Evolutionary conservation across 306 rosid genomes (phyloP).

Genomic region (Malus sieversii): DNA sequence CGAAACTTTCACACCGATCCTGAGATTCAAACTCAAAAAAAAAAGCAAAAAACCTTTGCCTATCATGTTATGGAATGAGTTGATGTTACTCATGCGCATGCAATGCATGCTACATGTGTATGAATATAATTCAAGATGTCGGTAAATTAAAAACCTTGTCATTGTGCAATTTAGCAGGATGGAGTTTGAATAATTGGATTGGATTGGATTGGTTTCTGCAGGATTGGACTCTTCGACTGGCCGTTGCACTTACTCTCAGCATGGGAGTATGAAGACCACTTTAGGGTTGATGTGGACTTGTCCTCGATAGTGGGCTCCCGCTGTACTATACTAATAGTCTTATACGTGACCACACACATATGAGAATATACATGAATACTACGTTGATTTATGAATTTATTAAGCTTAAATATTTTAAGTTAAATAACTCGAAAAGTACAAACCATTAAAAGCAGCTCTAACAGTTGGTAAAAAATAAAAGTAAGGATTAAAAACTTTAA

Average conservation of each 20-base stretch:
- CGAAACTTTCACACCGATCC: background rate
- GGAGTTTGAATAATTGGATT: background rate
- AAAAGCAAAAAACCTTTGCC: background rate
- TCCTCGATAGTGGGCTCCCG: background rate
- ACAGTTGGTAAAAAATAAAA: too few species aligned
- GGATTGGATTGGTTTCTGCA: background rate
- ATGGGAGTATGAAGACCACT: background rate
- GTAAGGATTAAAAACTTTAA: too few species aligned
- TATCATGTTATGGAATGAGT: background rate
- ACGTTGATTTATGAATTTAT: background rate
- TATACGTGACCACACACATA: background rate
- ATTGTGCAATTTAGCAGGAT: background rate
- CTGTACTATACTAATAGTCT: background rate
- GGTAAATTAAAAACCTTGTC: background rate
- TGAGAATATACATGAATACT: background rate
- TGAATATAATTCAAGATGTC: background rate
- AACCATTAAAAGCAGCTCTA: too few species aligned
- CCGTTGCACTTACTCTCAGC: background rate
- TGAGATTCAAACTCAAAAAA: background rate
- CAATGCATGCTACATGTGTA: background rate
- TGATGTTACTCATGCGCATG: background rate
- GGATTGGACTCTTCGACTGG: background rate
- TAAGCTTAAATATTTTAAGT: background rate
- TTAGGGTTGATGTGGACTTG: background rate
- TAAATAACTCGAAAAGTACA: too few species aligned